phyloP scores from a whole-genome alignment of 2,329 filamentous ascomycete genomes.

The Penicillium sp. region DNA sequence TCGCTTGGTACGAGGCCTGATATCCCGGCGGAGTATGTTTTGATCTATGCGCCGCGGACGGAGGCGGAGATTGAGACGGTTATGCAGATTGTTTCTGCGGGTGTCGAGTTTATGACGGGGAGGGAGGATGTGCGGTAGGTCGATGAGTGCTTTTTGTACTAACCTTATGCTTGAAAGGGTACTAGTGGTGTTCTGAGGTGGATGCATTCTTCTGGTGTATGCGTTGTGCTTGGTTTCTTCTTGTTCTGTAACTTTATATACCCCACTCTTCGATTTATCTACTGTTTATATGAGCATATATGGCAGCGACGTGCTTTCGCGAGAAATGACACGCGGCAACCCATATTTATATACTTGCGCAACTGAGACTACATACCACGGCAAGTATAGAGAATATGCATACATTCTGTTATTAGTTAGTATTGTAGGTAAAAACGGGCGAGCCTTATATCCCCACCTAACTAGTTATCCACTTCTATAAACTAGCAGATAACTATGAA shows the following conservation, averaged over 20 bases:
- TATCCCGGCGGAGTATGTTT: constrained; percentile 30
- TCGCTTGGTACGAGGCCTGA: constrained; percentile 16
- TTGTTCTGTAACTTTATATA: constrained; percentile 11
- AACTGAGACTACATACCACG: background rate
- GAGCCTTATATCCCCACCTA: background rate
- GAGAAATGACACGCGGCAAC: no score
- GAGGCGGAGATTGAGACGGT: constrained; percentile 34
- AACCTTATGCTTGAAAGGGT: background rate
- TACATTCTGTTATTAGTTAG: background rate
- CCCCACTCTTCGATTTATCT: constrained; percentile 9
- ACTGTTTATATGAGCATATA: background rate
- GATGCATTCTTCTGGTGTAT: background rate
- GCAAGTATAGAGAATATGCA: no score
- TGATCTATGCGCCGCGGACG: constrained; percentile 38
- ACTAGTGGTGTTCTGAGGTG: background rate
- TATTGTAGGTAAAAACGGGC: background rate
- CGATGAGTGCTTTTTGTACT: background rate
- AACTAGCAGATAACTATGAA: background rate
- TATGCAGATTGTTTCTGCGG: constrained; percentile 33
- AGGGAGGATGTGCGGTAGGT: constrained; percentile 23
- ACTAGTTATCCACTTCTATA: background rate
- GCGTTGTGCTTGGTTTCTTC: background rate
- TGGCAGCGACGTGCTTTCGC: background rate
- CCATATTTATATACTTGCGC: no score
- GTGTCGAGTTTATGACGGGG: constrained; percentile 34